Evolutionary conservation across 192 early-diverging fungal genomes (phyloP).

Genomic region (Coemansia reversa): DNA sequence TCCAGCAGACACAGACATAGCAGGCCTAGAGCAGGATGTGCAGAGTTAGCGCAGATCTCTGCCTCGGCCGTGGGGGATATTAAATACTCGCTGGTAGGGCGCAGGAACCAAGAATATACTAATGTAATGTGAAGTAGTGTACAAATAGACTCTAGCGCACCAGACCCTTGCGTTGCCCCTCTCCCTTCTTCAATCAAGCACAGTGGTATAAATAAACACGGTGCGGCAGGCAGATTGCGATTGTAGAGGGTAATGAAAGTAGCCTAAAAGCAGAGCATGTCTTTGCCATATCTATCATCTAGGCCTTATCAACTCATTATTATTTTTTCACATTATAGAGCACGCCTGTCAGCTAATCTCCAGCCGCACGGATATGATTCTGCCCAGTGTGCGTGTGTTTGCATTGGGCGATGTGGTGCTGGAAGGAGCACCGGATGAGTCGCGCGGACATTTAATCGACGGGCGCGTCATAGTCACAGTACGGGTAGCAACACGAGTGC

Average conservation of each 20-base stretch:
- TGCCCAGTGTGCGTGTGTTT: conserved; percentile 44
- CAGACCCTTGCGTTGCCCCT: background rate
- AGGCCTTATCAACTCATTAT: no score
- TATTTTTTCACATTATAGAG: no score
- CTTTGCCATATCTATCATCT: no score
- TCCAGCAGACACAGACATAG: background rate
- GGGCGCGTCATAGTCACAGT: conserved; percentile 48
- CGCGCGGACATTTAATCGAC: conserved; percentile 33
- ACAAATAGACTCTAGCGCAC: conserved; percentile 7
- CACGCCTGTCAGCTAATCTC: no score
- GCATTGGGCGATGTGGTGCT: conserved; percentile 42
- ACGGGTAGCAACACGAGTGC: conserved; percentile 25
- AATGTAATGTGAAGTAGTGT: conserved; percentile 10
- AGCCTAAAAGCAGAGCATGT: no score
- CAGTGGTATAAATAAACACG: no score
- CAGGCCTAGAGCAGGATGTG: conserved; percentile 3
- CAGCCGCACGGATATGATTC: conserved; percentile 19
- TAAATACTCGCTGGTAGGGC: background rate
- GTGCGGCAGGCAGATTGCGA: no score
- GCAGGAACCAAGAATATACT: background rate
- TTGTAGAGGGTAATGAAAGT: background rate
- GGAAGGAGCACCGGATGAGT: conserved; percentile 38
- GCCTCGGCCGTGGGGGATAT: conserved; percentile 4
- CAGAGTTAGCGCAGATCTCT: background rate
- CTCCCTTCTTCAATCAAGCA: no score